Evolutionary conservation across 495 filamentous ascomycete genomes (phyloP).

Genomic region (Penicillium parvum): DNA sequence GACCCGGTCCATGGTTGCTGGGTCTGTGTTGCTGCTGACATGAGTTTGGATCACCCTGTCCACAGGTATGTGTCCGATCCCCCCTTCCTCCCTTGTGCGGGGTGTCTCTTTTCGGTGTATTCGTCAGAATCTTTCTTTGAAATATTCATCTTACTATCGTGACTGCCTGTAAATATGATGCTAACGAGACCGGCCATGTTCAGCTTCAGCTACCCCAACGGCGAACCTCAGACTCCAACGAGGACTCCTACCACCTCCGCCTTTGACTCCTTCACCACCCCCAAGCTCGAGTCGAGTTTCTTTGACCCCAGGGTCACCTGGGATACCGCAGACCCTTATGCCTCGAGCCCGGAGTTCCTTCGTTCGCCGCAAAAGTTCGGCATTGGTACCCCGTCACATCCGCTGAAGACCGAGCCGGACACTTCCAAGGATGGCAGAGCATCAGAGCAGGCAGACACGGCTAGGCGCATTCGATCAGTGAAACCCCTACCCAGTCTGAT

Average conservation of each 20-base stretch:
- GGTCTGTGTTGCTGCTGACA: conserved; percentile 48
- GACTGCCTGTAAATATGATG: conserved; percentile 24
- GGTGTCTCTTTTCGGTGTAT: conserved; percentile 8
- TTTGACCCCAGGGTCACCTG: conserved; percentile 50
- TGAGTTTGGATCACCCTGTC: conserved; percentile 72
- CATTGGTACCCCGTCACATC: conserved; percentile 30
- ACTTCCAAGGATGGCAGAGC: conserved; percentile 50
- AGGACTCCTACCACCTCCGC: conserved; percentile 64
- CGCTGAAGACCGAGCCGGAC: conserved; percentile 39
- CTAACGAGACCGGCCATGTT: conserved; percentile 38
- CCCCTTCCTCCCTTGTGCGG: conserved; percentile 21
- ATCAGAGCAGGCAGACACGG: conserved; percentile 39
- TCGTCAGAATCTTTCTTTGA: background rate
- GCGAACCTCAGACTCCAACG: conserved; percentile 72
- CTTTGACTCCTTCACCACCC: conserved; percentile 65
- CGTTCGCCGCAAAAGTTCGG: conserved; percentile 47
- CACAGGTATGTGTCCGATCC: conserved; percentile 57
- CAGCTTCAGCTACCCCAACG: conserved; percentile 75
- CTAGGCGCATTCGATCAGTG: conserved; percentile 32
- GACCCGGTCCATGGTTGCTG: conserved; percentile 42
- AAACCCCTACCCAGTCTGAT: conserved; percentile 35
- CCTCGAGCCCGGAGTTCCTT: conserved; percentile 50
- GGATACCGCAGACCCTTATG: conserved; percentile 51
- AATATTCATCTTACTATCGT: too few species aligned
- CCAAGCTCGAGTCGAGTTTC: conserved; percentile 54